phyloP scores from a whole-genome alignment of 139 green algal genomes.

The Pleodorina starrii region DNA sequence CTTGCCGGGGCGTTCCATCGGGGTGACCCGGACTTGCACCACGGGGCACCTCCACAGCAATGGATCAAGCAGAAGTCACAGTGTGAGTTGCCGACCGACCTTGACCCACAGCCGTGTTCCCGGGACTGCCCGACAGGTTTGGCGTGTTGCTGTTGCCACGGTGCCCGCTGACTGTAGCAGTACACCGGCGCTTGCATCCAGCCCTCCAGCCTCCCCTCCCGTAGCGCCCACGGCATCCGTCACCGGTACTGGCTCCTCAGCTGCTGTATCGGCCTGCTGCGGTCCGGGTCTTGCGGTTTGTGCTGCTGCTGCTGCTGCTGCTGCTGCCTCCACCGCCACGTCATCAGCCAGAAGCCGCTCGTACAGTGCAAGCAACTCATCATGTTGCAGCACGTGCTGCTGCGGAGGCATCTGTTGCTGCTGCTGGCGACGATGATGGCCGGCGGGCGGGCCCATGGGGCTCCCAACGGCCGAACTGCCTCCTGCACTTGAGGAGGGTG shows the following conservation, averaged over 20 bases:
- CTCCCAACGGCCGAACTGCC: not conserved
- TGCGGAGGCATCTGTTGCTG: not conserved
- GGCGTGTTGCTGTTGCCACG: not conserved
- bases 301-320: not conserved
- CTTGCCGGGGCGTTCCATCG: too few relatives aligned
- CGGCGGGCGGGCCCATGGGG: not conserved
- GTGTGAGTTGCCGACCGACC: too few relatives aligned
- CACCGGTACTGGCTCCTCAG: not conserved
- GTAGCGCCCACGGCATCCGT: not conserved
- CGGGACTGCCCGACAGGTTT: not conserved
- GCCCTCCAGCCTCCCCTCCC: not conserved
- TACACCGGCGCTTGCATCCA: not conserved
- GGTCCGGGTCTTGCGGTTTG: not conserved
- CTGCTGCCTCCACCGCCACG: not conserved
- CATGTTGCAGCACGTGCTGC: not conserved
- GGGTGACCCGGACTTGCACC: too few relatives aligned
- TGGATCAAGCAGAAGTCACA: too few relatives aligned
- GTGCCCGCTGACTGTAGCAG: not conserved
- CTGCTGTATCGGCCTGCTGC: not conserved
- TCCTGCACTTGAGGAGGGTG: not conserved
- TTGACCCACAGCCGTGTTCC: constrained; percentile 17
- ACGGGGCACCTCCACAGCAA: too few relatives aligned
- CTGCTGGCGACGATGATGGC: not conserved
- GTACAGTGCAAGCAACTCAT: constrained; percentile 9
- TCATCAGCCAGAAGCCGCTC: not conserved